These are phyloP conservation scores for Aspergillaceae sp. DNA, from an alignment of 2,329 filamentous ascomycete species.

Conservation along the genomic window DNA sequence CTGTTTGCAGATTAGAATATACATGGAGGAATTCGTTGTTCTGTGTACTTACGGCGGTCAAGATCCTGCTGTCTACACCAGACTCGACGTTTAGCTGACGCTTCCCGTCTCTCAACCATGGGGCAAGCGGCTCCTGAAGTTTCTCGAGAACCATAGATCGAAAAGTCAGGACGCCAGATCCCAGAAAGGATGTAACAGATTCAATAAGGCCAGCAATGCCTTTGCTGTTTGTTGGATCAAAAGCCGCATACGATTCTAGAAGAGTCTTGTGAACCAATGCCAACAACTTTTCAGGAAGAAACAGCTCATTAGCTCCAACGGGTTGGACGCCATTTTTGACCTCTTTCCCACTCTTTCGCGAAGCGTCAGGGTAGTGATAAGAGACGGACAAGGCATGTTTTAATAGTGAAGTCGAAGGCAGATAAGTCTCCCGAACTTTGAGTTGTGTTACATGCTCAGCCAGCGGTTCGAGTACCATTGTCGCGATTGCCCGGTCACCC, in stretches of 20 bases:
- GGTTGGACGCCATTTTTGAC: slow-evolving; percentile 1
- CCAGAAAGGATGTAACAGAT: slow-evolving; percentile 47
- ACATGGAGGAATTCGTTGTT: not conserved
- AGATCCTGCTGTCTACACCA: slow-evolving; percentile 22
- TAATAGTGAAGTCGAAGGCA: slow-evolving; percentile 29
- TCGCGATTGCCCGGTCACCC: slow-evolving; percentile 58
- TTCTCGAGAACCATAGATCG: slow-evolving; percentile 49
- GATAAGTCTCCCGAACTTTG: slow-evolving; percentile 17
- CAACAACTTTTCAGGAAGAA: slow-evolving; percentile 51
- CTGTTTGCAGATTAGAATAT: slow-evolving; percentile 19
- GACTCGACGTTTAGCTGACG: slow-evolving; percentile 19
- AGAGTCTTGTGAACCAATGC: slow-evolving; percentile 49
- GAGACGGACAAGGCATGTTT: slow-evolving; percentile 28
- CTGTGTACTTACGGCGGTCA: slow-evolving; percentile 27
- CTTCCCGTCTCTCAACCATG: slow-evolving; percentile 28
- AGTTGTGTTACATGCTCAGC: slow-evolving; percentile 45
- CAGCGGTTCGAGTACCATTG: slow-evolving; percentile 63
- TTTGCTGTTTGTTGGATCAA: slow-evolving; percentile 33
- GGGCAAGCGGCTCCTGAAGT: slow-evolving; percentile 43
- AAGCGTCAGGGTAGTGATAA: slow-evolving; percentile 11
- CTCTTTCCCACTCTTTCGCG: not conserved
- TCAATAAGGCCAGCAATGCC: slow-evolving; percentile 43
- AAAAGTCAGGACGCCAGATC: slow-evolving; percentile 42
- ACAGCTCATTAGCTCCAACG: not conserved
- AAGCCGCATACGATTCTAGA: slow-evolving; percentile 44